Evolutionary conservation across 2,329 filamentous ascomycete species (phyloP).

Genomic region (Penicillium sp.): DNA sequence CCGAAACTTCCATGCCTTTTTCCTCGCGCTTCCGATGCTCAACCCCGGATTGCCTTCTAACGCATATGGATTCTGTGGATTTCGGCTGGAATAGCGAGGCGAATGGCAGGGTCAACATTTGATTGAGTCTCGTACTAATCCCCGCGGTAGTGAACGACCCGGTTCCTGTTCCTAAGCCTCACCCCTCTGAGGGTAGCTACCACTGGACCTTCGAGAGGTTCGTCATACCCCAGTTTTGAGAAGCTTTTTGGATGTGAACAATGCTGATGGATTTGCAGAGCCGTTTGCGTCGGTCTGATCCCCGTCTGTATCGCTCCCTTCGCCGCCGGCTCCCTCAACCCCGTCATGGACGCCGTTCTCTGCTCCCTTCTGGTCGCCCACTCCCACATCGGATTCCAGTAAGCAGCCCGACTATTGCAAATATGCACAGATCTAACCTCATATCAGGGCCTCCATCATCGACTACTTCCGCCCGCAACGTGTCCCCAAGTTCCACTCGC

Average conservation of each 20-base stretch:
- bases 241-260: not conserved
- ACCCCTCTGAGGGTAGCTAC: slow-evolving; percentile 84
- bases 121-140: slow-evolving; percentile 14
- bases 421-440: slow-evolving; percentile 6
- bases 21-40: slow-evolving; percentile 3
- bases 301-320: slow-evolving; percentile 88
- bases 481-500: slow-evolving; percentile 61
- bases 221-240: slow-evolving; percentile 6
- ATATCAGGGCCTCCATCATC: slow-evolving; percentile 62
- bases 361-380: slow-evolving; percentile 80
- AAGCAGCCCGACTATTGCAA: slow-evolving; percentile 28
- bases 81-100: not conserved
- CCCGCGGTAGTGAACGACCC: slow-evolving; percentile 71
- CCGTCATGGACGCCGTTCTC: slow-evolving; percentile 76
- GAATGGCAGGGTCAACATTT: not conserved
- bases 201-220: slow-evolving; percentile 94
- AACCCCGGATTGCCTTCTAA: not conserved
- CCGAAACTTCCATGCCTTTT: slow-evolving; percentile 3
- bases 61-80: not conserved
- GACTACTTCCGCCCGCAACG: slow-evolving; percentile 79
- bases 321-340: slow-evolving; percentile 85
- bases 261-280: slow-evolving; percentile 42
- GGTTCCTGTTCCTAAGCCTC: slow-evolving; percentile 64
- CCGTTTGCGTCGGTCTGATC: slow-evolving; percentile 73
- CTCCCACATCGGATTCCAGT: slow-evolving; percentile 93